Conservation (phyloP, 768 basidiomycete species). For the Russula olivacea region DNA sequence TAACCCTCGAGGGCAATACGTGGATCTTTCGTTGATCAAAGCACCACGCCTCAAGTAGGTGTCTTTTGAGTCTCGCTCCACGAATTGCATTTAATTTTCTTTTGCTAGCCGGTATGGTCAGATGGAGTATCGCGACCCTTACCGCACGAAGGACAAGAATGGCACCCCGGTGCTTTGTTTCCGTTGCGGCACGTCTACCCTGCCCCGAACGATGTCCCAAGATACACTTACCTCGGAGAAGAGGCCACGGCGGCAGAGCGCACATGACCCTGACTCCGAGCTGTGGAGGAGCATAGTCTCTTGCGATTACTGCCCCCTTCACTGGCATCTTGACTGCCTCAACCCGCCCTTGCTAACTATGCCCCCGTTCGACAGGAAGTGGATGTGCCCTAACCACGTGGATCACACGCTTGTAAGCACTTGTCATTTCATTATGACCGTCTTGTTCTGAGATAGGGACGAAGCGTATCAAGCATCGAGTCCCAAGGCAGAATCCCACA, state of each 20-base stretch:
- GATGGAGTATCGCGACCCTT: constrained; percentile 85
- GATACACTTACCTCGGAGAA: constrained; percentile 46
- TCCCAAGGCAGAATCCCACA: constrained; percentile 61
- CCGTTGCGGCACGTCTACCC: constrained; percentile 77
- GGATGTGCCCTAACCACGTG: constrained; percentile 99
- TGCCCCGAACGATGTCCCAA: constrained; percentile 50
- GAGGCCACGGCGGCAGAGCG: constrained; percentile 45
- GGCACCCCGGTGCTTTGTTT: constrained; percentile 85
- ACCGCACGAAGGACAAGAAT: constrained; percentile 79
- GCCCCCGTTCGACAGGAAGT: constrained; percentile 85
- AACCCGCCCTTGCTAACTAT: constrained; percentile 83
- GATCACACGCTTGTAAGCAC: constrained; percentile 72
- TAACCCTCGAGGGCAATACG: constrained; percentile 74
- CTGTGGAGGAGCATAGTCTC: constrained; percentile 72
- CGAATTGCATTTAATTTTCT: constrained; percentile 8
- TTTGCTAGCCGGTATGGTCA: constrained; percentile 70
- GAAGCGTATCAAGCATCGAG: constrained; percentile 73
- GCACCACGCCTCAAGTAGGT: constrained; percentile 79
- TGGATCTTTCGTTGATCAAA: constrained; percentile 72
- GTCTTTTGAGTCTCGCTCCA: constrained; percentile 15
- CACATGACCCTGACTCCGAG: constrained; percentile 42
- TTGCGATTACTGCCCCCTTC: constrained; percentile 90
- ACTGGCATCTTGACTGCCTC: constrained; percentile 97
- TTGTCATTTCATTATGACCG: constrained; percentile 6
- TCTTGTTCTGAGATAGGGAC: constrained; percentile 20